Evolutionary conservation across 768 basidiomycete genomes (phyloP).

Genomic region (Sutorius australiensis): DNA sequence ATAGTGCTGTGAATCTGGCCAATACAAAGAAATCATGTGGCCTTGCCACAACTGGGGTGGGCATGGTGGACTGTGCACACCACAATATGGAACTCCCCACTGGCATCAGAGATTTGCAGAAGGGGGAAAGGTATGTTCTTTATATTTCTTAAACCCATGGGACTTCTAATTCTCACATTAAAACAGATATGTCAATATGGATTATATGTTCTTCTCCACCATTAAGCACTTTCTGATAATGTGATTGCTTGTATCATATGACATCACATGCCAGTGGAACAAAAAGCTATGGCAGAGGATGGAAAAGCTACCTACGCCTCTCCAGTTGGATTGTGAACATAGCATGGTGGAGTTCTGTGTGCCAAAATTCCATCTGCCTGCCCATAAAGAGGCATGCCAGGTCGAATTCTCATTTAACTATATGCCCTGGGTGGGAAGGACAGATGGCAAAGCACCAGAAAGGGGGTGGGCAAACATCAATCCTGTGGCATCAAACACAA

Average conservation of each 20-base stretch:
- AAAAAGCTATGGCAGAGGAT: not conserved
- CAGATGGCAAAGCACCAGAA: too few species aligned
- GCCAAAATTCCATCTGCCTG: not conserved
- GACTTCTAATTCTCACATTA: not conserved
- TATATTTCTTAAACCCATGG: too few species aligned
- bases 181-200: not conserved
- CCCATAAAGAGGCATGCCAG: too few species aligned
- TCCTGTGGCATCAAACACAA: too few species aligned
- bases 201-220: not conserved
- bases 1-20: constrained; percentile 7
- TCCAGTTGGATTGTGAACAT: not conserved
- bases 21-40: constrained; percentile 2
- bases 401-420: too few species aligned
- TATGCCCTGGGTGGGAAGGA: too few species aligned
- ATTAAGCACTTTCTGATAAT: not conserved
- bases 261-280: not conserved
- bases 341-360: not conserved
- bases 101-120: constrained; percentile 14
- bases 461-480: too few species aligned
- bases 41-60: constrained; percentile 28
- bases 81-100: constrained; percentile 18
- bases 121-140: constrained; percentile 12
- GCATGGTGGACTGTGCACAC: constrained; percentile 23
- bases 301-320: not conserved
- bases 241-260: not conserved